Conservation (phyloP, 495 filamentous ascomycete species). For the Penicillium maclennaniae region DNA sequence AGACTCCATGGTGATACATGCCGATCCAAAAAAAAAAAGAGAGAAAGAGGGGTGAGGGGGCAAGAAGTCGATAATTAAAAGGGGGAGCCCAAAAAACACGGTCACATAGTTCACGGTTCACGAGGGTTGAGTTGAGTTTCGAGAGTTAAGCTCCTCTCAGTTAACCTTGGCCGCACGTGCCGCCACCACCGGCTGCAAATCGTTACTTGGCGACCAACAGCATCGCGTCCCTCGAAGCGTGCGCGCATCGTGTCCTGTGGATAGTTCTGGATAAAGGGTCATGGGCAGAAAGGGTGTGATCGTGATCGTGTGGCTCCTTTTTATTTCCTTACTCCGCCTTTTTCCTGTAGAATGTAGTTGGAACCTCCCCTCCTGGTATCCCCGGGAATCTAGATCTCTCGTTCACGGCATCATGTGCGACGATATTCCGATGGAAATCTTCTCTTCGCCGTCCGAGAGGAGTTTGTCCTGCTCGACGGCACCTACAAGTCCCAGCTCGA, state of each 20-base stretch:
- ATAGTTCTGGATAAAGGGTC: background rate
- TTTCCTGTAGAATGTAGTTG: background rate
- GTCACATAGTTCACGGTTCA: background rate
- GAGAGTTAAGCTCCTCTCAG: background rate
- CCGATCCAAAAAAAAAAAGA: background rate
- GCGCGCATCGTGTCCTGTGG: conserved; percentile 4
- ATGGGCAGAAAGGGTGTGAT: conserved; percentile 6
- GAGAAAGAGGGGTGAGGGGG: background rate
- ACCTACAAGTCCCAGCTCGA: conserved; percentile 53
- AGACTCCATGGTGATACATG: conserved; percentile 16
- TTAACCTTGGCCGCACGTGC: conserved; percentile 12
- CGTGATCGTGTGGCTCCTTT: background rate
- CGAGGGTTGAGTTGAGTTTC: background rate
- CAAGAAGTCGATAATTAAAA: background rate
- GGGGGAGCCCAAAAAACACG: background rate
- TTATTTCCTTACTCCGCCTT: background rate
- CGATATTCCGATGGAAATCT: conserved; percentile 22
- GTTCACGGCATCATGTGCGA: conserved; percentile 7
- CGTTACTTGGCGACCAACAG: conserved; percentile 17
- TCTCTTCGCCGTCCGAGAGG: conserved; percentile 25
- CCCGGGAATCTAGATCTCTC: background rate
- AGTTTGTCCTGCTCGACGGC: conserved; percentile 38
- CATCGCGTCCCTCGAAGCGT: conserved; percentile 10
- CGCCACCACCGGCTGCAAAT: conserved; percentile 9
- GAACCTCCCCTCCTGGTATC: background rate